Evolutionary conservation across 164 flowering plant genomes (phyloP), one percentile per base, ranked within the genome.

Genomic region (Macadamia tetraphylla): DNA sequence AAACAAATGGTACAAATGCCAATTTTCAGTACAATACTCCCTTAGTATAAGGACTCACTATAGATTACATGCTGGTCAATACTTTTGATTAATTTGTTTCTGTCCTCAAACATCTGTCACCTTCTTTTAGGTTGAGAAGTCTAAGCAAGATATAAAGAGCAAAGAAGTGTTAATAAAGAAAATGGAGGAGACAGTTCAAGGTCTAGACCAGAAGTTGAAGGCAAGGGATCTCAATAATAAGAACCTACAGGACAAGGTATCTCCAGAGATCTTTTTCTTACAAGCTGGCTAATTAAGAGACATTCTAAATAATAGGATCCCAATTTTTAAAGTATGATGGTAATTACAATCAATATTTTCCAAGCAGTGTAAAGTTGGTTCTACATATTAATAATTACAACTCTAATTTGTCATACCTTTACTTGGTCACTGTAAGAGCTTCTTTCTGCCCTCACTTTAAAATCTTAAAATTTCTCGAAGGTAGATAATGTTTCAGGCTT

Each of bases 211-310:
- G 58, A 95, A 88, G 83, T 67, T 85, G 48, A 95, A 84, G 75
- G 88, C 88, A 67, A 91, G 69, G 69, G 98, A 95, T 68, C 67
- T 73, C 5, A 92, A 81, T 71, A 86, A 79, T 65, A 90, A 86
- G 76, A 80, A 35, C 74, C 80, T 92, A 63, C 97, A 86, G 76
- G 98, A 92, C 44, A 94, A 90, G 96, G 99, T 94, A 65, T 35
- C 58, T 44, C 58, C 40, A 31, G 18, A 32, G 32, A 3, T 8
- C 9, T 31, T 15, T 2, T 60, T 31, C n/a, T 46, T 13, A 60
- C 5, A 60, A 17, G n/a, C 57, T 53, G 17, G 57, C n/a, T 17
- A 53, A 53, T 2, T 46, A 46, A 46, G 9, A 3, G 7, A 8
- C 12, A 8, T 46, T 46, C 51, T 46, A 46, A 46, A 46, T 1